Evolutionary conservation across 768 basidiomycete species (phyloP), one percentile per base, ranked within the genome.

Genomic region (Calocera viscosa): DNA sequence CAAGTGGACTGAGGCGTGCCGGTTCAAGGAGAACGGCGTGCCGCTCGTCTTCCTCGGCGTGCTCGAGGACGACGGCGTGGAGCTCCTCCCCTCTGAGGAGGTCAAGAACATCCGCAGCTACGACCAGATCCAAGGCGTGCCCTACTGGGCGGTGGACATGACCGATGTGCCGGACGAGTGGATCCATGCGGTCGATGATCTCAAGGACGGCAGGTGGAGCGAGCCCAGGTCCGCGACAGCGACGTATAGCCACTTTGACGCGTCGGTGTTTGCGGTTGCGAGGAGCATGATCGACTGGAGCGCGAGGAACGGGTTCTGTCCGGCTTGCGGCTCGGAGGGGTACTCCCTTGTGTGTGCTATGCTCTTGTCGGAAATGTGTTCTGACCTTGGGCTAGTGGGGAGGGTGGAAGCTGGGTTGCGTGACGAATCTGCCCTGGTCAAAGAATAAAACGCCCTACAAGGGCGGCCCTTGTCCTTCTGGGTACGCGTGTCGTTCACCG

Each of bases 281-380:
- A 79, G 91, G 66, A 88, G 86, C 47, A 79, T 97, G 83, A 80
- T 89, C 1, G 95, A 98, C 73, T 99, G 95, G 95, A 98, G 96
- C 74, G 80, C 79, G 64, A 80, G 93, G 65, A 95, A 94, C 76
- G 91, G 86, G 91, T 94, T 91, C 75, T 98, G 95, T 73, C 83
- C 94, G 0, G 86, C 84, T 0, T 98, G 95, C 74, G 93, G 94
- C 2, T 83, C 86, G 0, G 82, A 82, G 1, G 83, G 86, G 0
- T 90, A 91, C 72, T 89, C 91, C 0, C 80, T 91, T 71, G 43
- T 47, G 43, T 8, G 43, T 47, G 43, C 43, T 47, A 8, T 7
- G 19, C 19, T 24, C 43, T 8, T 47, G 43, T 3, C 5, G 43
- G 43, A 19, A 8, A 7, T 3, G 8, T 47, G 19, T 7, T 17